Evolutionary conservation across 345 rosid genomes (phyloP).

Genomic region (Eucalyptus polyanthemos): DNA sequence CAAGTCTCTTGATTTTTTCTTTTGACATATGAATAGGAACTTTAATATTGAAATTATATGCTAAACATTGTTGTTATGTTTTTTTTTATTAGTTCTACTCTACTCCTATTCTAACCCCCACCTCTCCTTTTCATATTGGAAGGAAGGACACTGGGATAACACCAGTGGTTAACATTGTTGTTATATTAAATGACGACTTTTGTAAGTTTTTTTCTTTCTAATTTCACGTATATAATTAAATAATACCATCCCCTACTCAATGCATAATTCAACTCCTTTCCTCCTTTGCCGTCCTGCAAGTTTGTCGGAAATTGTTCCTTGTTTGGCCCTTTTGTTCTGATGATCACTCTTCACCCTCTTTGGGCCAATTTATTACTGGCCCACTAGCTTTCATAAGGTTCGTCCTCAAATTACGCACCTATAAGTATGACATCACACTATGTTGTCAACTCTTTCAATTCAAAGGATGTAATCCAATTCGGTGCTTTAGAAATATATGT

Average conservation of each 20-base stretch:
- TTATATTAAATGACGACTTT: too few relatives aligned
- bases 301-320: fast-evolving
- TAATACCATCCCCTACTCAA: too few relatives aligned
- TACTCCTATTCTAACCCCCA: too few relatives aligned
- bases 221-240: too few relatives aligned
- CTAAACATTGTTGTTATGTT: too few relatives aligned
- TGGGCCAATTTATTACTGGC: not conserved
- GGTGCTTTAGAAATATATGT: not conserved
- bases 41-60: too few relatives aligned
- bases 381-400: not conserved
- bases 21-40: not conserved
- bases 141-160: fast-evolving
- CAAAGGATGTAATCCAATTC: too few relatives aligned
- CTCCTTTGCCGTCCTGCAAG: fast-evolving
- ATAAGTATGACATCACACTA: not conserved
- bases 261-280: not conserved
- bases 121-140: too few relatives aligned
- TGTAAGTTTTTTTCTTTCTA: too few relatives aligned
- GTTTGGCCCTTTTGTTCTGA: fast-evolving
- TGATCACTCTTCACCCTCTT: not conserved
- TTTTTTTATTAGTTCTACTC: too few relatives aligned
- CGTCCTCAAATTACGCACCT: not conserved
- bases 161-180: fast-evolving
- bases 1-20: too few relatives aligned
- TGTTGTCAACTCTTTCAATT: not conserved